Evolutionary conservation across 2,329 filamentous ascomycete genomes (phyloP).

Genomic region (Cytospora paraplurivora): DNA sequence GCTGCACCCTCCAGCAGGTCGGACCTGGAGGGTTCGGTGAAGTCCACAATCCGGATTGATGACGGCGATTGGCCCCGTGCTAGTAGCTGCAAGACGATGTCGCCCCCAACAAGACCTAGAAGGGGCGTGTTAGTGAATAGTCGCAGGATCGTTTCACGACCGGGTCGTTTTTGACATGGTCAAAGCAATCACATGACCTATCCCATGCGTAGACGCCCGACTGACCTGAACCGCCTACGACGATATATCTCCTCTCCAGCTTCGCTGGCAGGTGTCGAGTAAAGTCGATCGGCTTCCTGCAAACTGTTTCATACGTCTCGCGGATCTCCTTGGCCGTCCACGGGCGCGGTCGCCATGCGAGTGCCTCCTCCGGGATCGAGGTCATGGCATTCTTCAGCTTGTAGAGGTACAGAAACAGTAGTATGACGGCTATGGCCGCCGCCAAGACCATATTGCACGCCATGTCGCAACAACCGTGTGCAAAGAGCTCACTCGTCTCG

Average conservation of each 20-base stretch:
- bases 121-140: neutral
- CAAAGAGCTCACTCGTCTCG: neutral
- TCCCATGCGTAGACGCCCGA: conserved; percentile 5
- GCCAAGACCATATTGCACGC: neutral
- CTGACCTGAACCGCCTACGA: conserved; percentile 51
- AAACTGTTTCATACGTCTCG: conserved; percentile 40
- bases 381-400: conserved; percentile 43
- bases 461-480: neutral
- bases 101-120: conserved; percentile 45
- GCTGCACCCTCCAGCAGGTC: conserved; percentile 43
- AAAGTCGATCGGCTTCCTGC: conserved; percentile 44
- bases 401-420: conserved; percentile 40
- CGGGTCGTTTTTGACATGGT: neutral
- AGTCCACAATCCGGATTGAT: conserved; percentile 51
- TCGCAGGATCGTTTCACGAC: neutral
- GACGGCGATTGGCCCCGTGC: conserved; percentile 48
- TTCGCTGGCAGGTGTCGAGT: conserved; percentile 42
- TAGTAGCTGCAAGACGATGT: conserved; percentile 51
- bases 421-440: conserved; percentile 17
- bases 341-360: conserved; percentile 36
- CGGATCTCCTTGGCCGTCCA: conserved; percentile 44
- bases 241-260: conserved; percentile 46
- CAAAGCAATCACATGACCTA: neutral
- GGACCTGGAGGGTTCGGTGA: conserved; percentile 42
- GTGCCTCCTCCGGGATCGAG: conserved; percentile 41